Percentiles rank a stretch among this genome's conserved stretches.
phyloP scores from a whole-genome alignment of 176 grass and related monocot species.

The Otatea glauca region DNA sequence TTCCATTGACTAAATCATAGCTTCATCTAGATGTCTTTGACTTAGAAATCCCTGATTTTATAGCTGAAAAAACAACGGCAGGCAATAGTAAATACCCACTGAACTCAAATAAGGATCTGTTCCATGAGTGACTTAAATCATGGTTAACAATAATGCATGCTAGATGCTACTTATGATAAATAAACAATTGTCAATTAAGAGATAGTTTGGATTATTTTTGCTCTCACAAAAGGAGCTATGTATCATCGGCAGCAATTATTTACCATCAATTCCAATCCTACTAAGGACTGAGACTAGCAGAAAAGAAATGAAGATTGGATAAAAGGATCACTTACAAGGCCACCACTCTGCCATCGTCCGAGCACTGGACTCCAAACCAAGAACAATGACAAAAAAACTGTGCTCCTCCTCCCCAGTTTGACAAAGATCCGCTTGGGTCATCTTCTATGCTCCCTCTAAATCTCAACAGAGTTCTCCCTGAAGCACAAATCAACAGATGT shows the following conservation, averaged over 20 bases:
- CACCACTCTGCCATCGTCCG: slow-evolving; percentile 38
- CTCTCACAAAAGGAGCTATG: neutral
- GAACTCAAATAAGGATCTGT: neutral
- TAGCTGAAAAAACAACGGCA: neutral
- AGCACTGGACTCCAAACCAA: neutral
- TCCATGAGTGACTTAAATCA: neutral
- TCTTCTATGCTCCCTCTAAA: no score
- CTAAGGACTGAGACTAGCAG: neutral
- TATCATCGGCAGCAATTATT: neutral
- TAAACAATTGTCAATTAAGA: neutral
- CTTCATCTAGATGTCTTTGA: slow-evolving; percentile 40
- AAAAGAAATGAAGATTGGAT: slow-evolving; percentile 14
- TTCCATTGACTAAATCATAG: slow-evolving; percentile 17
- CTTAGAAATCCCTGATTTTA: neutral
- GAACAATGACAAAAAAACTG: no score
- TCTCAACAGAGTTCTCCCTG: no score
- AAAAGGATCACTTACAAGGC: slow-evolving; percentile 57
- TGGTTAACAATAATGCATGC: neutral
- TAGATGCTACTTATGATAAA: neutral
- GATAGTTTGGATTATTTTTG: neutral
- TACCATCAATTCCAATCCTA: neutral
- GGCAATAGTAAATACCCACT: neutral
- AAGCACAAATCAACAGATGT: no score
- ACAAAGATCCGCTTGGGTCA: no score
- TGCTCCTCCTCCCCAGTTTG: no score